Base-by-base conservation (phyloP, 495 filamentous ascomycete species). In the Sphaerosporella brunnea region DNA sequence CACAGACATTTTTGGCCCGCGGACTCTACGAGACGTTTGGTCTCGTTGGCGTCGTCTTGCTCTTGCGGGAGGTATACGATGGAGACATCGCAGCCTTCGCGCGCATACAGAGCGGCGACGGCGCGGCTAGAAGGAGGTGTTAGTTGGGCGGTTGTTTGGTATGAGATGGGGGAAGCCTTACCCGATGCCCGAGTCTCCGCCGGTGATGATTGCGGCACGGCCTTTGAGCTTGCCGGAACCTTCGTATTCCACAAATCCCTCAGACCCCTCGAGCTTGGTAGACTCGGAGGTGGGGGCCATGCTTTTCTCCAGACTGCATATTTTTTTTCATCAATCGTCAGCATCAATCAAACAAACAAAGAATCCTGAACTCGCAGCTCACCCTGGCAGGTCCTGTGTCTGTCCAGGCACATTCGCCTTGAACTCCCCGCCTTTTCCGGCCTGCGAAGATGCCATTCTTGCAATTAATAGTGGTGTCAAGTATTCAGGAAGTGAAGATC, bases 151-250 rank as follows among this genome's bases (percentile, higher is more conserved):
- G 7, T 23, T n/a, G 13, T 18, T 36, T 35, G 23, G 43, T 30
- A 9, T 13, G n/a, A 35, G 8, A 1, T 30, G 34, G 24, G 1
- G 1, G 15, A 36, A 24, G 11, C 37, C 66, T 40, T 58, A 71
- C 63, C 74, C 71, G 38, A 72, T 72, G n/a, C 70, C 72, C 0
- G 70, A 74, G 41, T 75, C 74, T 39, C 73, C 72, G 20, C 69
- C 73, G 0, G 72, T 75, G 45, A 76, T 75, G 13, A 77, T 42
- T 1, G 64, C 70, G 37, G 67, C 71, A 52, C 66, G 68, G 15
- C 64, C 69, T 24, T 62, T 63, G 24, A 77, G 58, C 47, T 73
- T 74, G 0, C 65, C 67, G 9, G 64, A 62, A 1, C 68, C 66
- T 5, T 55, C 49, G 56, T 72, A 73, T 45, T 72, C 67, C 20